Percentiles rank a stretch among this genome's conserved stretches.
Evolutionary conservation across 2,329 filamentous ascomycete species (phyloP).

Genomic region (Myrmaecium sp.): DNA sequence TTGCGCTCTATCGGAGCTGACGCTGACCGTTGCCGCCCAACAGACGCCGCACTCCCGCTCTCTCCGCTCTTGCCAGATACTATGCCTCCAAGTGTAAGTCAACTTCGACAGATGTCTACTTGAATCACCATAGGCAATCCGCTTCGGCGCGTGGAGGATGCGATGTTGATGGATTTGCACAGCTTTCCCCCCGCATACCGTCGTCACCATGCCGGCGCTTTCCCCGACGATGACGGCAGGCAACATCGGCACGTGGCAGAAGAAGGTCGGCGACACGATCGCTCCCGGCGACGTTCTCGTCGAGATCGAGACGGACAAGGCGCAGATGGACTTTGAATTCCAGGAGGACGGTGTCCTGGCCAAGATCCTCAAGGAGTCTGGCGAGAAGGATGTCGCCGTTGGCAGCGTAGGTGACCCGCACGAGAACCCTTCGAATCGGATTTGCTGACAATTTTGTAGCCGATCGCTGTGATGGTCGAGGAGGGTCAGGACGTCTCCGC

Average conservation of each 20-base stretch:
- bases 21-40: constrained; percentile 11
- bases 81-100: constrained; percentile 52
- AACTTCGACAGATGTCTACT: constrained; percentile 1
- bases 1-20: constrained; percentile 4
- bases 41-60: constrained; percentile 30
- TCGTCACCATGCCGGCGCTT: constrained; percentile 95
- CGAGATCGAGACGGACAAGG: constrained; percentile 99
- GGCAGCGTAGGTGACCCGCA: constrained; percentile 52
- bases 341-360: constrained; percentile 94
- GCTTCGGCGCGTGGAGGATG: too few relatives aligned
- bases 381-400: constrained; percentile 84
- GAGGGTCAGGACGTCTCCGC: constrained; percentile 74
- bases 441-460: constrained; percentile 40
- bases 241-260: constrained; percentile 96
- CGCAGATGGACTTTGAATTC: constrained; percentile 99
- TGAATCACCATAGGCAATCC: not conserved
- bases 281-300: constrained; percentile 87
- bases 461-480: constrained; percentile 88
- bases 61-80: constrained; percentile 45
- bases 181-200: constrained; percentile 88
- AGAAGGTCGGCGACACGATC: constrained; percentile 81
- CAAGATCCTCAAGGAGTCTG: constrained; percentile 82
- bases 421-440: constrained; percentile 1
- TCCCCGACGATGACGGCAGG: constrained; percentile 95
- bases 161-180: constrained; percentile 9